Percentiles rank a stretch among this genome's conserved stretches.
phyloP scores from a whole-genome alignment of 352 stramenopile species.

The Globisporangium camurandrum region DNA sequence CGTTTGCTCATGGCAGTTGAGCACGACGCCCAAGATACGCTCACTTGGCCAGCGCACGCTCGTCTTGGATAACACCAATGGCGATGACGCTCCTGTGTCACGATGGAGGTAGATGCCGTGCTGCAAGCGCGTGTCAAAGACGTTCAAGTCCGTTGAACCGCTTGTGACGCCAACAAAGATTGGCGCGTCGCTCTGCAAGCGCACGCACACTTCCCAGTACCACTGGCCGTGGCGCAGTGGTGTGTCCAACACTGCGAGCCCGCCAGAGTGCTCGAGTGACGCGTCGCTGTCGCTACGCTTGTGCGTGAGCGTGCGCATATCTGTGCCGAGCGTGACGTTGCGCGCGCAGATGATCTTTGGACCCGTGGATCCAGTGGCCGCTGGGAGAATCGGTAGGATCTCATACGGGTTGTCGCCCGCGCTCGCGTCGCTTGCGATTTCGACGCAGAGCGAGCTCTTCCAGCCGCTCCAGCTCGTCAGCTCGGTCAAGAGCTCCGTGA shows the following conservation, averaged over 20 bases:
- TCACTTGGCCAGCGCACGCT: slow-evolving; percentile 26
- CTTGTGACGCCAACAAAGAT: slow-evolving; percentile 67
- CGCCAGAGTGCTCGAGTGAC: slow-evolving; percentile 13
- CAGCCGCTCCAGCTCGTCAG: slow-evolving; percentile 69
- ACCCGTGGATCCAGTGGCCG: slow-evolving; percentile 36
- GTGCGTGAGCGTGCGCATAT: slow-evolving; percentile 50
- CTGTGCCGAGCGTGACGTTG: slow-evolving; percentile 53
- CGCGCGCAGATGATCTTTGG: slow-evolving; percentile 68
- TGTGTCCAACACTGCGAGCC: slow-evolving; percentile 65
- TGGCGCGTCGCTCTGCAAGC: slow-evolving; percentile 34
- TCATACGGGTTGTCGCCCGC: slow-evolving; percentile 25
- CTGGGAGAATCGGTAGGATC: slow-evolving; percentile 47
- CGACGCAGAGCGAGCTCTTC: slow-evolving; percentile 55
- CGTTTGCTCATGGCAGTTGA: slow-evolving; percentile 56
- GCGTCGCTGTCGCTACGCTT: slow-evolving; percentile 8
- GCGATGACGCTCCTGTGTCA: slow-evolving; percentile 21
- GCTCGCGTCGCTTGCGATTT: slow-evolving; percentile 29
- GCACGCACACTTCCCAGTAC: slow-evolving; percentile 77
- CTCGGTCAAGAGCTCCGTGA: slow-evolving; percentile 60
- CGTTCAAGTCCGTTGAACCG: slow-evolving; percentile 56
- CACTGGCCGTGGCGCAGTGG: slow-evolving; percentile 49
- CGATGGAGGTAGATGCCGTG: slow-evolving; percentile 33
- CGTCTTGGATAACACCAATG: slow-evolving; percentile 7
- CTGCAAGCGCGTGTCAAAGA: slow-evolving; percentile 5
- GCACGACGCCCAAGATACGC: slow-evolving; percentile 40